phyloP scores from a whole-genome alignment of 352 stramenopile genomes.

The Phytopythium montanum region DNA sequence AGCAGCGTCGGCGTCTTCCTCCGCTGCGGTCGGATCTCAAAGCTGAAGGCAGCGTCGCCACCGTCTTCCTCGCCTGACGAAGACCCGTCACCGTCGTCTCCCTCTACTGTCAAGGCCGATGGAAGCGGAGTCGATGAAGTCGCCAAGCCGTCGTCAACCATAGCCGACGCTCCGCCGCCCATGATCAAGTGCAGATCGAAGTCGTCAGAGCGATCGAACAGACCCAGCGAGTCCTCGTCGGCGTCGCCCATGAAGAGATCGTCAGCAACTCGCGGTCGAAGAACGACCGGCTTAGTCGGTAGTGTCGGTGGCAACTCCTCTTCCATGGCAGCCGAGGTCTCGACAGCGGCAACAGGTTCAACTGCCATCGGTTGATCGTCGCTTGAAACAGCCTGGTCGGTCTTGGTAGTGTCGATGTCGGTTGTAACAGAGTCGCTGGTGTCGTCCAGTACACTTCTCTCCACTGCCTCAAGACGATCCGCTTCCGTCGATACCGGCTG shows the following conservation, averaged over 20 bases:
- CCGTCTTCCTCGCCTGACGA: constrained; percentile 13
- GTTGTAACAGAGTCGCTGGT: background rate
- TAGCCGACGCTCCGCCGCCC: background rate
- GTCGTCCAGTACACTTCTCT: background rate
- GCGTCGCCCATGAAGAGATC: background rate
- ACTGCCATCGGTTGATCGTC: background rate
- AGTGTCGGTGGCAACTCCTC: background rate
- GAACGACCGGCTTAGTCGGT: background rate
- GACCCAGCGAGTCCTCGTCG: constrained; percentile 13
- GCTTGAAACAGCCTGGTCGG: background rate
- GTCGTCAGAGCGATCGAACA: constrained; percentile 32
- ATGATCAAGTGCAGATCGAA: constrained; percentile 17
- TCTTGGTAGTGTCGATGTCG: background rate
- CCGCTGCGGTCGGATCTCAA: constrained; percentile 39
- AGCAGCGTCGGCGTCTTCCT: constrained; percentile 13
- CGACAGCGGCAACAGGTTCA: background rate
- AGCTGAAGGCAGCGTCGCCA: constrained; percentile 35
- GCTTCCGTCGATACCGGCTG: background rate
- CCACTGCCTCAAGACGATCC: background rate
- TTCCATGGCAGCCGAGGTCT: background rate
- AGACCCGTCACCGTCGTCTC: constrained; percentile 10
- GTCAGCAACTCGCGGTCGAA: background rate
- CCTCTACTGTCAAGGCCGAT: background rate
- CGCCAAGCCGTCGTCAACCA: background rate
- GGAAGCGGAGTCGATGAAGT: background rate